Base-by-base conservation (phyloP, 768 basidiomycete species). In the Trametes cubensis region DNA sequence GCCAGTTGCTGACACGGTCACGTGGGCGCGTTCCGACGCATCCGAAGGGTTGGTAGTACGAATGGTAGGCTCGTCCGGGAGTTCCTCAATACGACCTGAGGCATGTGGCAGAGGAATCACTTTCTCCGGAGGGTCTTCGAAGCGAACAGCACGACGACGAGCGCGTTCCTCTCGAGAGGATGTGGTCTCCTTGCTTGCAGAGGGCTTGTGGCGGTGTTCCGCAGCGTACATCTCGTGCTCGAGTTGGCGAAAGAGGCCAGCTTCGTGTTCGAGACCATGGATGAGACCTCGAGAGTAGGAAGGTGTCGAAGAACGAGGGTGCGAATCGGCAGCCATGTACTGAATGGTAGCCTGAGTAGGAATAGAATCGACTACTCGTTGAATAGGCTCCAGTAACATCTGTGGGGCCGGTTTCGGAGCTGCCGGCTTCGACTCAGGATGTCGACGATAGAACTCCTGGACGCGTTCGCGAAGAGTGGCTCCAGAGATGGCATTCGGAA, bases 401-500 rank as follows among this genome's bases (percentile, higher is more conserved):
- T 62, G 61, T 0, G 26, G 47, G 15, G 30, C 46, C 17, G 41
- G 20, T n/a, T n/a, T 6, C 2, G 17, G 3, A 5, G 45, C 21
- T 4, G 45, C 5, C 18, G 49, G 21, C n/a, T 41, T 50, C 1
- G 55, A 40, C 11, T 57, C 57, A 0, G 62, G 58, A 20, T 55
- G 21, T 2, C 23, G 26, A 1, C 45, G 4, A 41, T 59, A 56
- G 40, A 51, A 49, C 21, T 58, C 62, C 20, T 55, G 45, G 3
- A 63, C 58, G 3, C 58, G 62, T 6, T 55, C 46, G 20, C 62
- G 57, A 2, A 63, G 46, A 0, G 26, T 49, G 1, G 6, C 14
- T 4, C 65, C 69, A 0, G 56, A 42, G 20, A 65, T 62, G 15
- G 51, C 21, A 4, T 63, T 59, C 0, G 72, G 73, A 1, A 73